These are phyloP conservation scores for Aspergillus ruber DNA, from an alignment of 2,329 filamentous ascomycete species.

Conservation along the genomic window DNA sequence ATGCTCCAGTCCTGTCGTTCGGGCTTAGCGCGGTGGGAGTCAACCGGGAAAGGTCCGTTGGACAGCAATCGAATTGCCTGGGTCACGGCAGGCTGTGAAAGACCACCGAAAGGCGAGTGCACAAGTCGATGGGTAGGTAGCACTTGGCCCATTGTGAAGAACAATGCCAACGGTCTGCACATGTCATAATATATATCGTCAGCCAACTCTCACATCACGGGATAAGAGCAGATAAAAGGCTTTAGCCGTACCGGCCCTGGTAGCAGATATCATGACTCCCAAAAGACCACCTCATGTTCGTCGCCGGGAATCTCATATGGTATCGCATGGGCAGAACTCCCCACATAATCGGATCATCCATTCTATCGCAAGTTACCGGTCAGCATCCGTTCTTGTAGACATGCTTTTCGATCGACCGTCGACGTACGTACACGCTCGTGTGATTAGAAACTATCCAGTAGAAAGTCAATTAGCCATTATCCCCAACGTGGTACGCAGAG, in stretches of 20 bases:
- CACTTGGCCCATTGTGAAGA: slow-evolving; percentile 86
- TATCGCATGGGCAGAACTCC: slow-evolving; percentile 74
- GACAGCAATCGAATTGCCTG: slow-evolving; percentile 82
- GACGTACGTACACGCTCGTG: slow-evolving; percentile 70
- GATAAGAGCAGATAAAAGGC: not conserved
- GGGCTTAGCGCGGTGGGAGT: slow-evolving; percentile 37
- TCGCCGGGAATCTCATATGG: slow-evolving; percentile 55
- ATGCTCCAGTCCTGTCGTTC: slow-evolving; percentile 33
- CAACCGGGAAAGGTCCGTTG: slow-evolving; percentile 51
- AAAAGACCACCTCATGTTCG: slow-evolving; percentile 77
- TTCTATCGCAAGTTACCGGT: slow-evolving; percentile 45
- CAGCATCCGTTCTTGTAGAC: slow-evolving; percentile 20
- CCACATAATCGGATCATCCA: slow-evolving; percentile 95
- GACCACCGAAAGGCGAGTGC: slow-evolving; percentile 72
- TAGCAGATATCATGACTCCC: slow-evolving; percentile 96
- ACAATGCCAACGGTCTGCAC: slow-evolving; percentile 59
- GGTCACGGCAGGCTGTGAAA: slow-evolving; percentile 82
- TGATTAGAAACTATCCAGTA: slow-evolving; percentile 68
- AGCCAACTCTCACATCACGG: not conserved
- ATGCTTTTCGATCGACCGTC: slow-evolving; percentile 9
- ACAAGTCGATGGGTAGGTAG: slow-evolving; percentile 77
- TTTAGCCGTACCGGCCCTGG: slow-evolving; percentile 60
- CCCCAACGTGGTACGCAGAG: not conserved
- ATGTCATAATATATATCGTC: not conserved
- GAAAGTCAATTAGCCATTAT: slow-evolving; percentile 3